phyloP scores from a whole-genome alignment of 2,329 filamentous ascomycete species.

The Cordyceps fumosorosea region DNA sequence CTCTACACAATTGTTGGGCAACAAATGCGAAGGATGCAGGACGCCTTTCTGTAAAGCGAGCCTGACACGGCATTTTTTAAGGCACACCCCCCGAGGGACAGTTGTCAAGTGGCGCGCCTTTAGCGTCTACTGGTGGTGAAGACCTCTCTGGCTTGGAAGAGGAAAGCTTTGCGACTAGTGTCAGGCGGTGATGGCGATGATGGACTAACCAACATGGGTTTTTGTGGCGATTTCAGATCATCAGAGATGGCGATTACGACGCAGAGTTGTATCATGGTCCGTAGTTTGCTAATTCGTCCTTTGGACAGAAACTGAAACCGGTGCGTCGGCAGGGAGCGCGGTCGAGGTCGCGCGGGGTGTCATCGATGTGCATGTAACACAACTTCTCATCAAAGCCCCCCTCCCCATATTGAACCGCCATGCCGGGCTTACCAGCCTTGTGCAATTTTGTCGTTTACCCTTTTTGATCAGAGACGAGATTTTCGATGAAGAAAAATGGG shows the following conservation, averaged over 20 bases:
- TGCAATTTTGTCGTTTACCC: conserved; percentile 3
- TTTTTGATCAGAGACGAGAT: background rate
- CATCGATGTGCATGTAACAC: background rate
- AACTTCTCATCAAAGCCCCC: background rate
- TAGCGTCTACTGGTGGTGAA: background rate
- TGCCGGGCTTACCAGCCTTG: background rate
- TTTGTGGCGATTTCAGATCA: background rate
- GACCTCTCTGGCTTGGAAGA: background rate
- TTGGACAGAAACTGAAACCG: background rate
- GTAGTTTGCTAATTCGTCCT: background rate
- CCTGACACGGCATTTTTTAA: background rate
- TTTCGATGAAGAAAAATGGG: background rate
- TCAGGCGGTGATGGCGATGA: background rate
- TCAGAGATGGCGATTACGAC: background rate
- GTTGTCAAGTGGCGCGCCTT: background rate
- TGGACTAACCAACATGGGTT: background rate
- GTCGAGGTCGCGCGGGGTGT: background rate
- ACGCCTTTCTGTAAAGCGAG: conserved; percentile 2
- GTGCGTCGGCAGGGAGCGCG: background rate
- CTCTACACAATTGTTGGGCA: conserved; percentile 1
- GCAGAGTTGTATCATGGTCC: background rate
- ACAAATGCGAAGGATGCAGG: background rate
- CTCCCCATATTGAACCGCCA: background rate
- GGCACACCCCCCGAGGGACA: background rate
- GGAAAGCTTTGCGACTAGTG: conserved; percentile 8